phyloP scores from a whole-genome alignment of 192 early-diverging fungal species.

The Coemansia sp. region DNA sequence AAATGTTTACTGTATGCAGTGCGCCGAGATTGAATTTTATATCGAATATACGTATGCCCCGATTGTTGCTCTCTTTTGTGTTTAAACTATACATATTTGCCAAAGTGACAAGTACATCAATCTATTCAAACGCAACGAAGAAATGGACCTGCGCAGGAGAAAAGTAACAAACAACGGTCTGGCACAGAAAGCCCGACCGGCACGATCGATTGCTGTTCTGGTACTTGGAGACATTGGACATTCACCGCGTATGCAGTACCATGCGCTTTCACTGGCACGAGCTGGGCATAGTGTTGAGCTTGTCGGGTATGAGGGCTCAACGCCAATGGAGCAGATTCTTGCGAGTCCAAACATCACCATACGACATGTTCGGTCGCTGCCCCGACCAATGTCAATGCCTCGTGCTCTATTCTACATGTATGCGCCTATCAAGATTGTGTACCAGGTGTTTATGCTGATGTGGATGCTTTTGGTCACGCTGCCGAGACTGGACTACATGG shows the following conservation, averaged over 20 bases:
- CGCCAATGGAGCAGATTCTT: slow-evolving; percentile 35
- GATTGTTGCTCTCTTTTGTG: neutral
- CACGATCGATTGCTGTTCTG: slow-evolving; percentile 37
- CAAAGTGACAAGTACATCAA: neutral
- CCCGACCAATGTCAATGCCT: slow-evolving; percentile 59
- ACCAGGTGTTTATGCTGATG: slow-evolving; percentile 63
- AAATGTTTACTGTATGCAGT: too few species aligned
- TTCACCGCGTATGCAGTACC: slow-evolving; percentile 91
- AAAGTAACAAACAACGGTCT: neutral
- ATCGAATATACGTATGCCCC: too few species aligned
- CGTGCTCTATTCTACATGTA: slow-evolving; percentile 63
- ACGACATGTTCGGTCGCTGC: slow-evolving; percentile 27
- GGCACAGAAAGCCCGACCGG: neutral
- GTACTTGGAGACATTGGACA: slow-evolving; percentile 85
- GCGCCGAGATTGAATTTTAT: too few species aligned
- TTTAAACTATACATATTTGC: neutral
- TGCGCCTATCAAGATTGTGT: slow-evolving; percentile 67
- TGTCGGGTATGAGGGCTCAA: slow-evolving; percentile 75
- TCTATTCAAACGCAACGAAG: neutral
- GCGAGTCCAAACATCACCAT: slow-evolving; percentile 17
- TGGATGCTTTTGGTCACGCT: slow-evolving; percentile 61
- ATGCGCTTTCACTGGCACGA: slow-evolving; percentile 74
- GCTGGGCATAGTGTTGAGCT: slow-evolving; percentile 74
- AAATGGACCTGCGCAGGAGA: neutral
- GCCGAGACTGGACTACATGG: slow-evolving; percentile 62